These are phyloP conservation scores for Monosporascus sp. DNA, from an alignment of 2,329 filamentous ascomycete species.

Conservation along the genomic window DNA sequence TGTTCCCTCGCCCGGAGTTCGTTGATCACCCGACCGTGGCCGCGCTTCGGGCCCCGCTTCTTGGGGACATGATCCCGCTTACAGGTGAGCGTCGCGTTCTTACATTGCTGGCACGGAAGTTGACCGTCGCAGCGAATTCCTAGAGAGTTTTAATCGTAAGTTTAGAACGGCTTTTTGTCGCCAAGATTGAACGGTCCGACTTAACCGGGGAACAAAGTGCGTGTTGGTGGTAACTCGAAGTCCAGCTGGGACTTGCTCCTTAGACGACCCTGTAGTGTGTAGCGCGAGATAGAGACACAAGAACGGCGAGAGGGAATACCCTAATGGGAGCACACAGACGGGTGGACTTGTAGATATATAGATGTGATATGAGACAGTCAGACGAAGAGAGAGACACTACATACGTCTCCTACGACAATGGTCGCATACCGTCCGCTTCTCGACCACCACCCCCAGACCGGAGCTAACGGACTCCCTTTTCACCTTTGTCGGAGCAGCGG, in stretches of 20 bases:
- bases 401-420: conserved; percentile 38
- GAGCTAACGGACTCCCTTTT: not conserved
- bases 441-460: not conserved
- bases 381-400: conserved; percentile 12
- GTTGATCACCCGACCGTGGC: conserved; percentile 57
- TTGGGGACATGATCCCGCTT: conserved; percentile 60
- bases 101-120: conserved; percentile 55
- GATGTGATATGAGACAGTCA: not conserved
- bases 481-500: not conserved
- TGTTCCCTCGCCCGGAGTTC: conserved; percentile 49
- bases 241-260: too few relatives aligned
- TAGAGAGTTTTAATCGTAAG: conserved; percentile 8
- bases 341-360: not conserved
- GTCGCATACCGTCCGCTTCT: conserved; percentile 37
- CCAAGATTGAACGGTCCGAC: too few relatives aligned
- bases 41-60: conserved; percentile 59
- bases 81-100: conserved; percentile 52
- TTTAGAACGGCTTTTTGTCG: too few relatives aligned
- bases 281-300: not conserved
- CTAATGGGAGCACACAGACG: not conserved
- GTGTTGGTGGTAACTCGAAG: too few relatives aligned
- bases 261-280: not conserved
- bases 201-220: too few relatives aligned
- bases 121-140: conserved; percentile 41
- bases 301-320: not conserved